Evolutionary conservation across 176 grass and related monocot species (phyloP).

Genomic region (Areca catechu): DNA sequence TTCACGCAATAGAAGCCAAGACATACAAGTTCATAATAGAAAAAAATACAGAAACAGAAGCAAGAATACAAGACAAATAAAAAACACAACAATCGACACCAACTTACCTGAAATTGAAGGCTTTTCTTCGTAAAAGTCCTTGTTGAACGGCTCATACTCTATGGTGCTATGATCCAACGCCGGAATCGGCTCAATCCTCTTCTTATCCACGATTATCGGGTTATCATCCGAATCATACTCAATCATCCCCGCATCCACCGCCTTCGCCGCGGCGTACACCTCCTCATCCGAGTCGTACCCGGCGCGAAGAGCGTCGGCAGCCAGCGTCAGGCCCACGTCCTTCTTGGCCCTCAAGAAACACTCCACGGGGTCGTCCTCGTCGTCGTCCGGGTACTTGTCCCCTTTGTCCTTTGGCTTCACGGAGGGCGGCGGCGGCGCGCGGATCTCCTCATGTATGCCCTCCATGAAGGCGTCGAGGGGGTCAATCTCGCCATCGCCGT

Average conservation of each 20-base stretch:
- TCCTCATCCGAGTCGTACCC: conserved; percentile 93
- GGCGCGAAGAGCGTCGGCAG: conserved; percentile 64
- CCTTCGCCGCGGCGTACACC: conserved; percentile 95
- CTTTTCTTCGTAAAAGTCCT: conserved; percentile 95
- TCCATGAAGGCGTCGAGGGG: conserved; percentile 96
- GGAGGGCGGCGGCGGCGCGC: conserved; percentile 36
- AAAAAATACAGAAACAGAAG: neutral
- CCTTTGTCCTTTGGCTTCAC: conserved; percentile 12
- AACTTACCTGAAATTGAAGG: conserved; percentile 71
- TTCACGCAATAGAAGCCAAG: no score
- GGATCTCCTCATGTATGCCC: conserved; percentile 82
- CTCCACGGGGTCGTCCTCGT: conserved; percentile 79
- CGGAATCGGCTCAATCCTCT: conserved; percentile 85
- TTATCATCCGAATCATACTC: conserved; percentile 96
- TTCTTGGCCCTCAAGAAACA: conserved; percentile 84
- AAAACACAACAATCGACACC: no score
- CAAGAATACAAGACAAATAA: neutral
- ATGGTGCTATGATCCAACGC: conserved; percentile 66
- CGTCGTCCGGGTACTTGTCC: conserved; percentile 61
- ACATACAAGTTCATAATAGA: neutral
- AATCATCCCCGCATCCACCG: conserved; percentile 77
- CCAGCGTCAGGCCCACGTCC: conserved; percentile 58
- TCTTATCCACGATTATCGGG: conserved; percentile 76
- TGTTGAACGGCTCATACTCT: conserved; percentile 69
- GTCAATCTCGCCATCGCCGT: conserved; percentile 36